phyloP scores from a whole-genome alignment of 495 filamentous ascomycete species.

The Talaromyces nanjingensis region DNA sequence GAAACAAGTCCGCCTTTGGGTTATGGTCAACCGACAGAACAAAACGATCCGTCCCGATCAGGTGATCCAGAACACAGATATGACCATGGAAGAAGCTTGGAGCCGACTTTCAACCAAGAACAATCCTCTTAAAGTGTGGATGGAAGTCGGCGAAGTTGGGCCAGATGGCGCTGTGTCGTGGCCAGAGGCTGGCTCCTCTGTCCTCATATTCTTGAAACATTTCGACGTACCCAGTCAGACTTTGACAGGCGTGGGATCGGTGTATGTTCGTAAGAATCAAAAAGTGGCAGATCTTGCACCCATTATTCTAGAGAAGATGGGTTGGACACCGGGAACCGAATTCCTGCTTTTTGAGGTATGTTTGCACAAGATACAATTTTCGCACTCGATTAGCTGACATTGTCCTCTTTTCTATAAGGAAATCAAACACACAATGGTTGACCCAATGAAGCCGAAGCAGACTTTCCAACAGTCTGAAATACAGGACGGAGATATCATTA shows the following conservation, averaged over 20 bases:
- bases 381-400: background rate
- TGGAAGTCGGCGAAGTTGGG: constrained; percentile 63
- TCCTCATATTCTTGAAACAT: constrained; percentile 87
- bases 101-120: constrained; percentile 62
- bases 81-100: constrained; percentile 76
- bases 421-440: constrained; percentile 97
- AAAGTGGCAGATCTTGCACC: constrained; percentile 83
- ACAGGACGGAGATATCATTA: constrained; percentile 95
- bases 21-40: constrained; percentile 98
- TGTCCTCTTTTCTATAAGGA: constrained; percentile 45
- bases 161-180: constrained; percentile 62
- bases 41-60: constrained; percentile 90
- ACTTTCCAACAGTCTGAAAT: constrained; percentile 86
- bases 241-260: constrained; percentile 65
- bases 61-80: constrained; percentile 66
- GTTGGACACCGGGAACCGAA: constrained; percentile 63
- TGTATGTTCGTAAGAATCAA: constrained; percentile 80
- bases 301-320: constrained; percentile 74
- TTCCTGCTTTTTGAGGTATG: constrained; percentile 68
- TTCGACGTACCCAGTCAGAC: constrained; percentile 75
- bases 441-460: constrained; percentile 83
- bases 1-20: constrained; percentile 73
- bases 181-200: constrained; percentile 54
- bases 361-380: background rate
- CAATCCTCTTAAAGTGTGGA: constrained; percentile 75